A percentile compares a stretch with the other conserved stretches of the same genome.
Evolutionary conservation across 1,139 yeast genomes (phyloP).

Genomic region (Ogataea hybrid): DNA sequence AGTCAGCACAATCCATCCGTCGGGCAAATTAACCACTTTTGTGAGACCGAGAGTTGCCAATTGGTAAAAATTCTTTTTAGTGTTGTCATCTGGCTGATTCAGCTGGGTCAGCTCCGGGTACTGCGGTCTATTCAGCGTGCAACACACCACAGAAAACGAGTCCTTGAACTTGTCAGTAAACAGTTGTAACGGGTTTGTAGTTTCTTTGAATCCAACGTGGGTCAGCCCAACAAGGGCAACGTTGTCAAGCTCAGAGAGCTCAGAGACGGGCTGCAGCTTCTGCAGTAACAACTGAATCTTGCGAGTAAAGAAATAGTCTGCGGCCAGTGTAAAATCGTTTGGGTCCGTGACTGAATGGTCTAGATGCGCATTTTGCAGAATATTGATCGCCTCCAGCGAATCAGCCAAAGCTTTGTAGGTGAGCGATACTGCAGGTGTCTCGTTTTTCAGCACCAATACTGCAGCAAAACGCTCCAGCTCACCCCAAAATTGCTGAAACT

Average conservation of each 20-base stretch:
- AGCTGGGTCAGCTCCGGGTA: conserved; percentile 23
- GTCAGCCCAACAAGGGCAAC: conserved; percentile 15
- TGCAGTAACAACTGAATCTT: conserved; percentile 7
- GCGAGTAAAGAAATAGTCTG: conserved; percentile 16
- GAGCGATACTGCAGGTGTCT: conserved; percentile 8
- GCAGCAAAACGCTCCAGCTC: conserved; percentile 14
- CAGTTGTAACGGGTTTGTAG: conserved; percentile 11
- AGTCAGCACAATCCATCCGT: conserved; percentile 23
- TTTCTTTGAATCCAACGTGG: conserved; percentile 11
- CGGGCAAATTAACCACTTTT: conserved; percentile 18
- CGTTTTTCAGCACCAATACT: conserved; percentile 10
- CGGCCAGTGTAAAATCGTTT: conserved; percentile 12
- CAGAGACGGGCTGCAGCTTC: neutral
- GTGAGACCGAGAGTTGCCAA: conserved; percentile 26
- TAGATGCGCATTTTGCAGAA: conserved; percentile 4
- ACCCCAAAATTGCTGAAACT: conserved; percentile 8
- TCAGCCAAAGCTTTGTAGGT: conserved; percentile 14
- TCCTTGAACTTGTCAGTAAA: neutral
- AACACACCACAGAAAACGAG: conserved; percentile 16
- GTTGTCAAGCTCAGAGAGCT: neutral
- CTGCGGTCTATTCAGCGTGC: conserved; percentile 23
- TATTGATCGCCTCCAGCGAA: conserved; percentile 13
- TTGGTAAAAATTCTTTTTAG: conserved; percentile 21
- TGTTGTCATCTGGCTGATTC: conserved; percentile 5
- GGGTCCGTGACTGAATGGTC: conserved; percentile 14